Evolutionary conservation across 768 basidiomycete genomes (phyloP).

Genomic region (Leucocoprinus birnbaumii): DNA sequence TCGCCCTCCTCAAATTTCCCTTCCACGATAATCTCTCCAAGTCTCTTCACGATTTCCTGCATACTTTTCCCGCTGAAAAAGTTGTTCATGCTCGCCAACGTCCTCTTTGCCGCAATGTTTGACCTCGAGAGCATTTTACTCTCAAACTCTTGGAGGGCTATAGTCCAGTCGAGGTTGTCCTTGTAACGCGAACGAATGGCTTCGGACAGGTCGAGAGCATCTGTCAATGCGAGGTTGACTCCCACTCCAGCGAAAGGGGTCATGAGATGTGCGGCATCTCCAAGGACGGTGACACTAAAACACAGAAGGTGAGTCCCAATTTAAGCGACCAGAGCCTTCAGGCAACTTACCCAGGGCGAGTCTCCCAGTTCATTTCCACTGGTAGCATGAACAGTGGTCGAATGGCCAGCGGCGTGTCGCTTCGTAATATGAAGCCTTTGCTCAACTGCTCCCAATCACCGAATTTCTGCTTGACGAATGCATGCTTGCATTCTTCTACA

Average conservation of each 20-base stretch:
- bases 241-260: slow-evolving; percentile 23
- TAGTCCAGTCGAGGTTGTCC: background rate
- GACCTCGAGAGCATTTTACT: slow-evolving; percentile 1
- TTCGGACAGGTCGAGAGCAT: slow-evolving; percentile 18
- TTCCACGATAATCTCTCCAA: background rate
- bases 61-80: background rate
- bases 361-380: slow-evolving; percentile 7
- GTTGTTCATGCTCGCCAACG: background rate
- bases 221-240: slow-evolving; percentile 21
- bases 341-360: slow-evolving; percentile 3
- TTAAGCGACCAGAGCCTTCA: too few relatives aligned
- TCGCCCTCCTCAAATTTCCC: too few relatives aligned
- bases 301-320: background rate
- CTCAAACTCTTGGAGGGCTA: background rate
- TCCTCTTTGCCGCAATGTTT: background rate
- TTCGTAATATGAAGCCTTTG: background rate
- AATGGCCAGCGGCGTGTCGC: slow-evolving; percentile 8
- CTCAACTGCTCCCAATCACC: slow-evolving; percentile 3
- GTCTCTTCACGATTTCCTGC: background rate
- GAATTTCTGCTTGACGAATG: background rate
- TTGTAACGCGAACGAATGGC: slow-evolving; percentile 5
- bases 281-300: slow-evolving; percentile 18
- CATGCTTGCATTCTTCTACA: background rate
- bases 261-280: slow-evolving; percentile 26
- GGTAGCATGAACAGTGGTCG: slow-evolving; percentile 14